phyloP scores from a whole-genome alignment of 352 stramenopile species.

The Globisporangium barbulae region DNA sequence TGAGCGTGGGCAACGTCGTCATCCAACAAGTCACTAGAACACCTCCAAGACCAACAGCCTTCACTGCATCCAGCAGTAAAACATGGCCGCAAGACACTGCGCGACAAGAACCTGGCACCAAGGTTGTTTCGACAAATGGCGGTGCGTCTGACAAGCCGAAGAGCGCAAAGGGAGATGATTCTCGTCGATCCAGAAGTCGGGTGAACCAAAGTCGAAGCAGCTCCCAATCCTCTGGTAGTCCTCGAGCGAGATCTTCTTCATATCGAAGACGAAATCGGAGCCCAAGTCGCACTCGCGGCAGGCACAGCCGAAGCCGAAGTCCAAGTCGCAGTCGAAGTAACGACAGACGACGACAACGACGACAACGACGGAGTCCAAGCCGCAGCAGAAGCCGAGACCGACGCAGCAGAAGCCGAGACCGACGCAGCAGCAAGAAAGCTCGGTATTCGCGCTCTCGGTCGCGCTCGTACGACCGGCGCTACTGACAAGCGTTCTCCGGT shows the following conservation, averaged over 20 bases:
- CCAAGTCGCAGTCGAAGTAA: constrained; percentile 24
- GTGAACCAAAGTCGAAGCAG: not conserved
- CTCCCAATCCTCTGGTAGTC: constrained; percentile 1
- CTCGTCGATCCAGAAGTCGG: not conserved
- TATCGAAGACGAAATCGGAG: constrained; percentile 2
- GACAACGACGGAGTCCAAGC: constrained; percentile 12
- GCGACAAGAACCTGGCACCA: not conserved
- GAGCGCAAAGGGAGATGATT: not conserved
- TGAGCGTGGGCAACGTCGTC: not conserved
- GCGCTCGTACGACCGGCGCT: constrained; percentile 21
- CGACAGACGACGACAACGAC: constrained; percentile 13
- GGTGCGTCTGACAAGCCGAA: not conserved
- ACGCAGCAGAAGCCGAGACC: constrained; percentile 1
- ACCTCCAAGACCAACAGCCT: not conserved
- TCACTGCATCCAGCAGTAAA: not conserved
- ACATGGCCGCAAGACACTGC: not conserved
- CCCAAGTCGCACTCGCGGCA: constrained; percentile 7
- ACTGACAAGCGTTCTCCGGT: not conserved
- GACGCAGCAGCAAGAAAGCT: constrained; percentile 1
- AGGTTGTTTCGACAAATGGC: not conserved
- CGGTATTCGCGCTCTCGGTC: constrained; percentile 28
- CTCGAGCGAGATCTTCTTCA: constrained; percentile 4
- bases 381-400: constrained; percentile 6
- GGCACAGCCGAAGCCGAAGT: constrained; percentile 18
- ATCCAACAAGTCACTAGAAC: not conserved